These are phyloP conservation scores for Leccinum rimulosum DNA, from an alignment of 768 basidiomycete species.

Conservation along the genomic window DNA sequence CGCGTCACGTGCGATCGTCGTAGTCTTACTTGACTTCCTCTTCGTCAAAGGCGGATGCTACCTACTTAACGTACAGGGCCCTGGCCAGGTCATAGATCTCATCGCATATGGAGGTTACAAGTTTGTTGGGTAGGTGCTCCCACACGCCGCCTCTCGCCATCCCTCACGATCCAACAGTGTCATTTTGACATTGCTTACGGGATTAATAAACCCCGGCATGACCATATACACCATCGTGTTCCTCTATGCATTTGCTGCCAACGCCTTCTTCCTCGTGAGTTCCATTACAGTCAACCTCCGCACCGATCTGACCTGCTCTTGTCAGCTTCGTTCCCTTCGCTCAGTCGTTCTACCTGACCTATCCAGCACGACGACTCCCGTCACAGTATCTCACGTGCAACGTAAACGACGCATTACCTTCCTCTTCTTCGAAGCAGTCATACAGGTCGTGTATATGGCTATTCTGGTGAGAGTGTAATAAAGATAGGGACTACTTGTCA, in stretches of 20 bases:
- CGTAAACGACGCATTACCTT: conserved; percentile 85
- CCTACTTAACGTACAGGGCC: conserved; percentile 80
- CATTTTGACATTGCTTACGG: conserved; percentile 73
- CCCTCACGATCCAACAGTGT: conserved; percentile 50
- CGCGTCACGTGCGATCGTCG: conserved; percentile 78
- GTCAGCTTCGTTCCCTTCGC: conserved; percentile 88
- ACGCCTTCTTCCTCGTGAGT: conserved; percentile 89
- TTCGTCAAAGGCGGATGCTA: conserved; percentile 93
- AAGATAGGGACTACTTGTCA: not conserved
- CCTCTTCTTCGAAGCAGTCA: conserved; percentile 80
- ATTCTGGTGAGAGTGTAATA: conserved; percentile 62
- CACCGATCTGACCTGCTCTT: not conserved
- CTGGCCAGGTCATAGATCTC: conserved; percentile 72
- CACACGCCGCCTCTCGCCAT: not conserved
- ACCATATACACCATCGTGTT: conserved; percentile 72
- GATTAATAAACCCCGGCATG: conserved; percentile 59
- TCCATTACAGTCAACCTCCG: not conserved
- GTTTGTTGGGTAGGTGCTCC: conserved; percentile 76
- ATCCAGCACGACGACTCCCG: conserved; percentile 41
- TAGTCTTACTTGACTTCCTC: conserved; percentile 84
- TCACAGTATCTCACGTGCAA: conserved; percentile 73
- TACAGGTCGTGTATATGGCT: conserved; percentile 85
- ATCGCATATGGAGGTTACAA: conserved; percentile 96
- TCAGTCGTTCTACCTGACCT: conserved; percentile 86
- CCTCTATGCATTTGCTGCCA: conserved; percentile 82